Base-by-base conservation (phyloP, 768 basidiomycete species). In the Tephrocybe sp. region DNA sequence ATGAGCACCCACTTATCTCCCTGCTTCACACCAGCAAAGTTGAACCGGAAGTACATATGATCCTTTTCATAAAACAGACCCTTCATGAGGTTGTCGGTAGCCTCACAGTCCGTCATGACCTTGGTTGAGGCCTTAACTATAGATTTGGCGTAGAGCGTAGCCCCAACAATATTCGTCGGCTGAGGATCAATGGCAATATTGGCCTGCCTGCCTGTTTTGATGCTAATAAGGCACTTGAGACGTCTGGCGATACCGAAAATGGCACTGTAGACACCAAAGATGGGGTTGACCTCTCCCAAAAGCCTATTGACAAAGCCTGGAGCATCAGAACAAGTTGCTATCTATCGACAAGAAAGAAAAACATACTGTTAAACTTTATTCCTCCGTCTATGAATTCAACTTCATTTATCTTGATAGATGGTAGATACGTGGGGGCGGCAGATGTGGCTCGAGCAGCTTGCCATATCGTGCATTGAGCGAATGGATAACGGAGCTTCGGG, bases 401-500 rank as follows among this genome's bases (percentile, higher is more conserved):
- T 5, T 58, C 56, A 12, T 62, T 58, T 13, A 67, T 48, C 23
- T 60, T 60, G 46, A 68, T 64, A 6, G 61, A 41, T 17, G 62
- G 61, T 54, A 72, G 65, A 42, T 66, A 70, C 1, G 58, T 62
- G 7, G 66, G 66, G 2, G 68, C 70, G n/a, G 69, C 68, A 17
- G 68, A 66, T 0, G 70, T 72, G 1, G 68, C 70, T 17, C 68
- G 52, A 4, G 62, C 67, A 6, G 67, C 68, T 57, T 70, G 58
- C 68, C 70, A 70, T 39, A 71, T 69, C 39, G 55, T 52, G 49
- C 64, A 68, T 14, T 60, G 58, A 12, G 57, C 48, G 39, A 61
- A 62, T 1, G 58, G 58, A 49, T 64, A 59, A 19, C n/a, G n/a
- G n/a, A n/a, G n/a, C n/a, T n/a, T n/a, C n/a, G 64, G 62, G 31